Evolutionary conservation across 2,329 filamentous ascomycete species (phyloP).

Genomic region (Davidsoniella virescens): DNA sequence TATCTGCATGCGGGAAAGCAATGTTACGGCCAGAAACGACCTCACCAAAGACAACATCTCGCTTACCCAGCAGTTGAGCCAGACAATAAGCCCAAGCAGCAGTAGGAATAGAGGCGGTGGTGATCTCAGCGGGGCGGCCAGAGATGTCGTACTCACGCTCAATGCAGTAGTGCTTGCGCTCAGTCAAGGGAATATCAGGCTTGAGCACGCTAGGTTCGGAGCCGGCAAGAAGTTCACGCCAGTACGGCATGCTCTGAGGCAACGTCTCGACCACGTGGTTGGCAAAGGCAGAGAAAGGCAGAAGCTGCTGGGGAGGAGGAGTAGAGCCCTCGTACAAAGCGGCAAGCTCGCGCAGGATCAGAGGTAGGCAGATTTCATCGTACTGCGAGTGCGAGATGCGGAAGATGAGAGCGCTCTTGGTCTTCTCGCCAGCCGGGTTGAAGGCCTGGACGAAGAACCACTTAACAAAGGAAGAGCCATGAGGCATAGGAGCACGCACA

Average conservation of each 20-base stretch:
- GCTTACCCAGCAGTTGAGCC: constrained; percentile 32
- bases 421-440: constrained; percentile 14
- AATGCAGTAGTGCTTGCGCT: constrained; percentile 26
- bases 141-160: constrained; percentile 29
- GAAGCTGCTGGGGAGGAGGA: constrained; percentile 14
- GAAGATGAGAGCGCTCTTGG: constrained; percentile 32
- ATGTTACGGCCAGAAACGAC: constrained; percentile 49
- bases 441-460: constrained; percentile 34
- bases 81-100: constrained; percentile 50
- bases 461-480: constrained; percentile 44
- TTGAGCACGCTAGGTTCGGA: constrained; percentile 30
- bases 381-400: constrained; percentile 55
- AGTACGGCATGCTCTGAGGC: constrained; percentile 40
- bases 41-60: constrained; percentile 49
- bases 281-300: constrained; percentile 32
- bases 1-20: constrained; percentile 32
- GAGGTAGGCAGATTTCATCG: constrained; percentile 49
- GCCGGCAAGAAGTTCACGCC: constrained; percentile 39
- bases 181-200: constrained; percentile 23
- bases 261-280: constrained; percentile 26
- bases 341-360: constrained; percentile 44
- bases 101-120: constrained; percentile 48
- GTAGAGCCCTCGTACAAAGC: constrained; percentile 23
- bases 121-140: constrained; percentile 36
- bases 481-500: constrained; percentile 35